phyloP scores from a whole-genome alignment of 1,284 basidiomycete genomes.

The Stereum hirsutum region DNA sequence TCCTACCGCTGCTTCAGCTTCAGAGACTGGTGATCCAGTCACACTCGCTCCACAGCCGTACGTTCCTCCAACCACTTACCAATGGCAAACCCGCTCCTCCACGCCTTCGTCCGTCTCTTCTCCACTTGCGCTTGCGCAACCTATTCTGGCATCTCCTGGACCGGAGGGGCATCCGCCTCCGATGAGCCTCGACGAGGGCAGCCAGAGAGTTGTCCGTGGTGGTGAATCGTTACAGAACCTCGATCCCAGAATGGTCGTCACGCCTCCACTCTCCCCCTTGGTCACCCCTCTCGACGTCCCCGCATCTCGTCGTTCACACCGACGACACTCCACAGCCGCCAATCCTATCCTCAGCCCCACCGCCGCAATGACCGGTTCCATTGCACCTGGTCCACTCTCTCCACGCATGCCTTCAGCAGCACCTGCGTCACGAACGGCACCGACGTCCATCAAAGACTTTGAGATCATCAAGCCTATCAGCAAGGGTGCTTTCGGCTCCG shows the following conservation, averaged over 20 bases:
- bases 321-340: constrained; percentile 60
- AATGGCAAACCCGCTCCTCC: constrained; percentile 63
- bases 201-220: constrained; percentile 32
- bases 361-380: background rate
- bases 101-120: constrained; percentile 81
- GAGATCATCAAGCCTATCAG: constrained; percentile 99
- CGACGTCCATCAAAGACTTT: constrained; percentile 97
- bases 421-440: constrained; percentile 81
- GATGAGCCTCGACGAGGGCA: constrained; percentile 51
- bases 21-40: constrained; percentile 9
- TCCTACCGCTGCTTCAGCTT: constrained; percentile 21
- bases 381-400: constrained; percentile 37
- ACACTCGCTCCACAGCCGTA: constrained; percentile 9
- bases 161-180: constrained; percentile 47
- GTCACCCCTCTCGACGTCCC: constrained; percentile 49
- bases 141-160: constrained; percentile 62
- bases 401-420: constrained; percentile 21
- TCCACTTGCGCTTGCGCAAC: constrained; percentile 70
- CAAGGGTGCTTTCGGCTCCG: constrained; percentile 97
- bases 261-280: constrained; percentile 69
- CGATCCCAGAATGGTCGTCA: constrained; percentile 34
- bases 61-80: constrained; percentile 21
- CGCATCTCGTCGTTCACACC: constrained; percentile 43
- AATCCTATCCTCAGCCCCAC: constrained; percentile 42
- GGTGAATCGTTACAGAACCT: constrained; percentile 58